Percentiles rank a stretch among this genome's conserved stretches.
Evolutionary conservation across 78 protist genomes (phyloP).

Genomic region (Dictyostelium brefeldianum): DNA sequence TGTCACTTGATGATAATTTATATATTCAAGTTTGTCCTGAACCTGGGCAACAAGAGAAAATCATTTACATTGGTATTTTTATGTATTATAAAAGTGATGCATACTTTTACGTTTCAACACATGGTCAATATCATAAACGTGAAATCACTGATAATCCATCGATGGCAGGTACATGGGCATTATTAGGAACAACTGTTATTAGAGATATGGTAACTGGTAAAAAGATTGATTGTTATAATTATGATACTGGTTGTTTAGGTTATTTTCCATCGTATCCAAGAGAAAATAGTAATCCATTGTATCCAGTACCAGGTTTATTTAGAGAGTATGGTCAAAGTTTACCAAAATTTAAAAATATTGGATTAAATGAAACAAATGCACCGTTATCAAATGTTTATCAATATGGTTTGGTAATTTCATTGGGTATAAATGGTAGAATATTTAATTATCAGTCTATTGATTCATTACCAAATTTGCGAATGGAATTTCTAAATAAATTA

Average conservation of each 20-base stretch:
- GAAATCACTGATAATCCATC: conserved; percentile 8
- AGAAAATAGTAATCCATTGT: not conserved
- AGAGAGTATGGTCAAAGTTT: not conserved
- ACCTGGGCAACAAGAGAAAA: not conserved
- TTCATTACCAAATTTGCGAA: not conserved
- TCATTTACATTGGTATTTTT: conserved; percentile 17
- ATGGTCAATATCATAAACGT: not conserved
- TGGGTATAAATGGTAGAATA: not conserved
- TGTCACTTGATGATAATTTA: conserved; percentile 44
- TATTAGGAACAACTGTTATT: conserved; percentile 5
- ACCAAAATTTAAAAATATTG: conserved; percentile 8
- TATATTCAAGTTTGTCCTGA: conserved; percentile 35
- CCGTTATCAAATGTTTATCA: conserved; percentile 24
- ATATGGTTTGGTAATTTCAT: conserved; percentile 5
- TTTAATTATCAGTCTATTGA: not conserved
- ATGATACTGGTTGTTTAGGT: conserved; percentile 11
- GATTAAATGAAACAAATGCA: not conserved
- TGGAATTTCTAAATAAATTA: not conserved
- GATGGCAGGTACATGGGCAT: conserved; percentile 26
- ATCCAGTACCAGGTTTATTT: conserved; percentile 41
- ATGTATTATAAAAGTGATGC: not conserved
- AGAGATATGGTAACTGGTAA: not conserved
- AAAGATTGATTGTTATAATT: not conserved
- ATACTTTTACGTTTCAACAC: conserved; percentile 3
- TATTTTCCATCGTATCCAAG: conserved; percentile 51